Evolutionary conservation across 495 filamentous ascomycete genomes (phyloP).

Genomic region (Annulohypoxylon stygium): DNA sequence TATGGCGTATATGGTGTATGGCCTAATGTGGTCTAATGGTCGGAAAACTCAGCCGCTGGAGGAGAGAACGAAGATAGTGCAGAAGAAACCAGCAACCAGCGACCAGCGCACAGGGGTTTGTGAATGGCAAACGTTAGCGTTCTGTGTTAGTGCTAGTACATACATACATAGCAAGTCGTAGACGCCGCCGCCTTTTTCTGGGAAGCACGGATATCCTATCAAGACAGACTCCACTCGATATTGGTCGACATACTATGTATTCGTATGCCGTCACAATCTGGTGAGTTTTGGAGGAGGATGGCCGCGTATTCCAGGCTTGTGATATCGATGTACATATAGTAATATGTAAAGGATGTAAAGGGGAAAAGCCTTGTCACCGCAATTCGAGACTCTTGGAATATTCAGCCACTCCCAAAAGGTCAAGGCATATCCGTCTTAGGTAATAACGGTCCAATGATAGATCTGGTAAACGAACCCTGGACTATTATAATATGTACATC

Average conservation of each 20-base stretch:
- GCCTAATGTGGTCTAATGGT: conserved; percentile 1
- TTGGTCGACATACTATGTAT: conserved; percentile 1
- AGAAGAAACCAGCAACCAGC: background rate
- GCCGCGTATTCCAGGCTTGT: conserved; percentile 28
- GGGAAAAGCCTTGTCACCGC: conserved; percentile 39
- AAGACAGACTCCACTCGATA: conserved; percentile 30
- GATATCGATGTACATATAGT: conserved; percentile 2
- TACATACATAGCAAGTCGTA: conserved; percentile 9
- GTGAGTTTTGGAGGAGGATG: conserved; percentile 20
- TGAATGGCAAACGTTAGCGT: conserved; percentile 32
- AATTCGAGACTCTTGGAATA: conserved; percentile 41
- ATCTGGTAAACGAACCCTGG: background rate
- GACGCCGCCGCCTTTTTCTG: conserved; percentile 41
- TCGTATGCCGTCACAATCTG: conserved; percentile 29
- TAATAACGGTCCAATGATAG: conserved; percentile 34
- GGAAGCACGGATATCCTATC: conserved; percentile 42
- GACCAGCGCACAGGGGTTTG: conserved; percentile 21
- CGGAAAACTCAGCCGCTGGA: conserved; percentile 23
- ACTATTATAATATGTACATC: background rate
- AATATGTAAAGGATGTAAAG: conserved; percentile 4
- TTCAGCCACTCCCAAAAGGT: conserved; percentile 27
- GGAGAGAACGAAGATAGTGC: background rate
- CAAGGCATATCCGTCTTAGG: conserved; percentile 41
- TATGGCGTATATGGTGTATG: conserved; percentile 14
- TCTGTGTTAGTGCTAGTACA: conserved; percentile 38